A percentile compares a stretch with the other conserved stretches of the same genome.
Evolutionary conservation across 306 rosid species (phyloP).

Genomic region (Vicia sativa): DNA sequence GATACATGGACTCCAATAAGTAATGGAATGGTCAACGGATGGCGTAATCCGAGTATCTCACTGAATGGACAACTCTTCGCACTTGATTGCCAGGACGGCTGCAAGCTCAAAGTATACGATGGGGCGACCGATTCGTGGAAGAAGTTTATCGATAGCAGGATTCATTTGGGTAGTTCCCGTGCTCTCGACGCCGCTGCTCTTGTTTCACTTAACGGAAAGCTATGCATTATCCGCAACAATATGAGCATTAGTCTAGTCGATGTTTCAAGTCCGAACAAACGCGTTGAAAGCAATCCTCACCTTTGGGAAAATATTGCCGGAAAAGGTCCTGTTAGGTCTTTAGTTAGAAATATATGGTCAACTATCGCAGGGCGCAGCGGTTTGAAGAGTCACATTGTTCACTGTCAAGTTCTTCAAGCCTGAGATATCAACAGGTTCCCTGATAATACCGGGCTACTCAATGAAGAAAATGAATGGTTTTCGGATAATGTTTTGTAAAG

Average conservation of each 20-base stretch:
- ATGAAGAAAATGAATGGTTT: slow-evolving; percentile 37
- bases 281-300: slow-evolving; percentile 78
- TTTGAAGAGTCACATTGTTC: slow-evolving; percentile 95
- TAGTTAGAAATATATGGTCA: slow-evolving; percentile 85
- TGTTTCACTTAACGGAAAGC: slow-evolving; percentile 92
- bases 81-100: slow-evolving; percentile 90
- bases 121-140: slow-evolving; percentile 82
- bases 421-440: slow-evolving; percentile 45
- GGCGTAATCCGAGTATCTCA: slow-evolving; percentile 97
- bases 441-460: slow-evolving; percentile 40
- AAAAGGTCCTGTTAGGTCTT: slow-evolving; percentile 75
- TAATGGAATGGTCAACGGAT: slow-evolving; percentile 85
- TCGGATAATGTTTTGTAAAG: slow-evolving; percentile 39
- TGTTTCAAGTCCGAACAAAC: slow-evolving; percentile 66
- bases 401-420: slow-evolving; percentile 97
- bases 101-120: slow-evolving; percentile 92
- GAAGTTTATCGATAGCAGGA: slow-evolving; percentile 92
- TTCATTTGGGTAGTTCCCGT: slow-evolving; percentile 88
- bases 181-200: slow-evolving; percentile 97
- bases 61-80: slow-evolving; percentile 86
- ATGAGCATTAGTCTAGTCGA: slow-evolving; percentile 98
- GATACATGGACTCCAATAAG: slow-evolving; percentile 84
- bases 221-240: slow-evolving; percentile 94
- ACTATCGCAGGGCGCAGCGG: slow-evolving; percentile 86
- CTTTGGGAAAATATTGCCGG: slow-evolving; percentile 98